Evolutionary conservation across 345 rosid genomes (phyloP), one percentile per base, ranked within the genome.

Genomic region (Eucalyptus cloeziana): DNA sequence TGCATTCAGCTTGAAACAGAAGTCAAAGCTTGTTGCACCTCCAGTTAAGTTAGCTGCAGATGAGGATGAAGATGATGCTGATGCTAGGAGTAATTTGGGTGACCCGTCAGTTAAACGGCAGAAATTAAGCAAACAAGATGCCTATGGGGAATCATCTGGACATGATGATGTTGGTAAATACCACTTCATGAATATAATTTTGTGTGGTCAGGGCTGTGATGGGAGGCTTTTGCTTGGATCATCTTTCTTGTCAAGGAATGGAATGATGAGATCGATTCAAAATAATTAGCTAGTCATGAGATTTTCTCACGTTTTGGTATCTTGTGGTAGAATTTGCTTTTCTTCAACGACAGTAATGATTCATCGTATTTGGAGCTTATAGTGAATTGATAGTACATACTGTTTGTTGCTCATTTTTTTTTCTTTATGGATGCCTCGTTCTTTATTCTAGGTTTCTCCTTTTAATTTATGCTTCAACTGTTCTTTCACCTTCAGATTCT

Each of bases 1-100:
- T 89, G 99, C 99, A 37, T 98, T 98, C 94, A 97, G 99, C 93
- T 94, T 98, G 96, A 98, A 97, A 90, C 99, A 93, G 92, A 98
- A 97, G 94, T 95, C 99, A 45, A 98, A 97, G 95, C 92, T 97
- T 91, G 95, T 95, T 58, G 94, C 95, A 44, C 98, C 99, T 92
- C 94, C 95, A 85, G 96, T 97, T 88, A 95, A 93, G 94, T 93
- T 98, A 92, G 96, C 94, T 85, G 95, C 91, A 58, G 98, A 98
- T 64, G 99, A 98, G 49, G 99, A 96, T 88, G 98, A 96, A 91
- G 97, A 94, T 87, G 98, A 94, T 87, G 93, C 58, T 50, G 95
- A 94, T 92, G 90, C 58, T 8, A 94, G 90, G 81, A 93, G 86
- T 93, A 92, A 88, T 86, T 91, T 90, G 31, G 92, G 90, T 86